Percentiles rank a stretch among this genome's conserved stretches.
phyloP scores from a whole-genome alignment of 768 basidiomycete genomes.

The Asterophora lycoperdoides region DNA sequence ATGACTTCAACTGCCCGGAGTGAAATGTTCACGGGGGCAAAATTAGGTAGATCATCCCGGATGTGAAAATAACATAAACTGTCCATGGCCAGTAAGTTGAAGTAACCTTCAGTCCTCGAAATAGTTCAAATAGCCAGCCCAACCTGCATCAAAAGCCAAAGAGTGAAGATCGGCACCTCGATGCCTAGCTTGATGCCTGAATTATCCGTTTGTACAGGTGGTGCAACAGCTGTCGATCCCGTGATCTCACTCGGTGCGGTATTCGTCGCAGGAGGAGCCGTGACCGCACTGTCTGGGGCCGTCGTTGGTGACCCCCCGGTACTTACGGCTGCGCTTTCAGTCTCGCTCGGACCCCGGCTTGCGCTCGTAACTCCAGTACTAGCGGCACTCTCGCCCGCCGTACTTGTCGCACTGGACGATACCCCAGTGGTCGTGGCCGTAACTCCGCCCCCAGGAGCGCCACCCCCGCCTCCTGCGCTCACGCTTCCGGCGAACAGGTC shows the following conservation, averaged over 20 bases:
- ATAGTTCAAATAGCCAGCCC: too few relatives aligned
- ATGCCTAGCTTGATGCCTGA: not conserved
- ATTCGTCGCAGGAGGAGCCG: not conserved
- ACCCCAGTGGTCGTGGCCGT: not conserved
- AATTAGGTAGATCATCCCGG: too few relatives aligned
- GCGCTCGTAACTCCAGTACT: not conserved
- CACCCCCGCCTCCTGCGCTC: constrained; percentile 5
- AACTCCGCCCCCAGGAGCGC: not conserved
- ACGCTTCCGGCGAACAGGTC: constrained; percentile 25
- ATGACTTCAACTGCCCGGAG: too few relatives aligned
- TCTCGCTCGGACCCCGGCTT: not conserved
- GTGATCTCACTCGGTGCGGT: not conserved
- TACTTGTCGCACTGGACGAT: not conserved
- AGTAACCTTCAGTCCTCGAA: too few relatives aligned
- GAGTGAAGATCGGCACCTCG: not conserved
- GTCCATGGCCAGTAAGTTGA: too few relatives aligned
- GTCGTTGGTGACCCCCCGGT: not conserved
- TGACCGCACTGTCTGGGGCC: not conserved
- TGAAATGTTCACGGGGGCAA: too few relatives aligned
- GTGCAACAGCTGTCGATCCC: not conserved
- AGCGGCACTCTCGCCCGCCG: not conserved
- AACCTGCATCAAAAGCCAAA: not conserved
- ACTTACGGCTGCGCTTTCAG: not conserved
- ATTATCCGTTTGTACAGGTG: not conserved
- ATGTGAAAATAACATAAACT: too few relatives aligned